Evolutionary conservation across 345 rosid species (phyloP).

Genomic region (Clausena lansium): DNA sequence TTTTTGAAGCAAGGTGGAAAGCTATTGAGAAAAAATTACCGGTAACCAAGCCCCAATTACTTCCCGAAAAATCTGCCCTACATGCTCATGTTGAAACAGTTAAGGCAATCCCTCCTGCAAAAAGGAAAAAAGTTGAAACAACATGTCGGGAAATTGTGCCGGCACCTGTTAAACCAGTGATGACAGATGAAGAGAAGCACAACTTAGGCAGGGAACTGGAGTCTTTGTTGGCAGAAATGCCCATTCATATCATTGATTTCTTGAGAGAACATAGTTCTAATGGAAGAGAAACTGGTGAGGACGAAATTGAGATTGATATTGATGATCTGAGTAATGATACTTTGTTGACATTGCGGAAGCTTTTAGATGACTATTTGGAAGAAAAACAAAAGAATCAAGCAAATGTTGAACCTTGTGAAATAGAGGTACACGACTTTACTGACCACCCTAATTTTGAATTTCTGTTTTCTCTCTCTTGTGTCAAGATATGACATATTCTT

Average conservation of each 20-base stretch:
- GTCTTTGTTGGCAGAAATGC: slow-evolving; percentile 66
- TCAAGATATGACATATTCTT: slow-evolving; percentile 1
- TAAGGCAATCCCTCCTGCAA: slow-evolving; percentile 41
- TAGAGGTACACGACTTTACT: slow-evolving; percentile 59
- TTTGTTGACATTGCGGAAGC: slow-evolving; percentile 59
- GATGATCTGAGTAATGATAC: slow-evolving; percentile 85
- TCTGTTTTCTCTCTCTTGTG: neutral
- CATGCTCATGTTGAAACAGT: slow-evolving; percentile 35
- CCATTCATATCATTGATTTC: slow-evolving; percentile 68
- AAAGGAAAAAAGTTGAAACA: slow-evolving; percentile 63
- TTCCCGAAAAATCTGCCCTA: slow-evolving; percentile 34
- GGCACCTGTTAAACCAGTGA: slow-evolving; percentile 47
- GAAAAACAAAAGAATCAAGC: slow-evolving; percentile 57
- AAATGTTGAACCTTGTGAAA: slow-evolving; percentile 73
- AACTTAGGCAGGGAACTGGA: slow-evolving; percentile 58
- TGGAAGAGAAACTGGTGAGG: slow-evolving; percentile 70
- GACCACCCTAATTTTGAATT: neutral
- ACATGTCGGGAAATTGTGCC: slow-evolving; percentile 36
- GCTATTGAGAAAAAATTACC: slow-evolving; percentile 68
- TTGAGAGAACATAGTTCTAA: slow-evolving; percentile 70
- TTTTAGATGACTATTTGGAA: slow-evolving; percentile 63
- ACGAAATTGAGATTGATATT: slow-evolving; percentile 94
- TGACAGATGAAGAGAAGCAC: slow-evolving; percentile 69
- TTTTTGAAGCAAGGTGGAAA: slow-evolving; percentile 85
- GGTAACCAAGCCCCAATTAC: slow-evolving; percentile 26